These are phyloP conservation scores for Acanthamoeba polyphaga DNA, from an alignment of 208 protist genomes.

Conservation along the genomic window DNA sequence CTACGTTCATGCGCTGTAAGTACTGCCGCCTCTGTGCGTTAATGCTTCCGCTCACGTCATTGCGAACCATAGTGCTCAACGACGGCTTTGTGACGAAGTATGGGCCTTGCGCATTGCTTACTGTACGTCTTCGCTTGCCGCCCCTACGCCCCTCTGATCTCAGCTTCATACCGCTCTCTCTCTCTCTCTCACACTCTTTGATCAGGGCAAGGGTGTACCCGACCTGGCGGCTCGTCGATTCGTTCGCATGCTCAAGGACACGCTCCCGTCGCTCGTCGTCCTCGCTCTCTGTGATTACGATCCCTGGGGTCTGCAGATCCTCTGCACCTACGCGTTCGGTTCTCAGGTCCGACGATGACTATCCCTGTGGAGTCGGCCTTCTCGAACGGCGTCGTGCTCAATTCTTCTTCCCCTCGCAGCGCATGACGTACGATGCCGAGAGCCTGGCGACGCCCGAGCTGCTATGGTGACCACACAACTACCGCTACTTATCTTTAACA, in stretches of 20 bases:
- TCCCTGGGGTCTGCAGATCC: conserved; percentile 55
- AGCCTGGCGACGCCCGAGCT: conserved; percentile 53
- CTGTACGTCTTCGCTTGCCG: not conserved
- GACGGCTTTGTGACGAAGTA: conserved; percentile 34
- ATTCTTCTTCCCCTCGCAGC: not conserved
- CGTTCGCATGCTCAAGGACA: conserved; percentile 39
- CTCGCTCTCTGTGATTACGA: conserved; percentile 64
- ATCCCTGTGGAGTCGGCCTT: not conserved
- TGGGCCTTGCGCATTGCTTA: conserved; percentile 36
- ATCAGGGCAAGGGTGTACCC: conserved; percentile 67
- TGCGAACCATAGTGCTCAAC: conserved; percentile 37
- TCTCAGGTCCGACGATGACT: not conserved
- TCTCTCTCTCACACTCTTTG: not conserved
- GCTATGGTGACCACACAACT: not conserved
- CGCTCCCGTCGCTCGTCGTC: conserved; percentile 22
- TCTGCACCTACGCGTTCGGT: conserved; percentile 65
- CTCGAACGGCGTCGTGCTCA: not conserved
- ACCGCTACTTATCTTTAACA: no score
- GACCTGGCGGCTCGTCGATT: conserved; percentile 45
- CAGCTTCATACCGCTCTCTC: no score
- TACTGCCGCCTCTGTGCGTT: not conserved
- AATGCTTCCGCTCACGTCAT: not conserved
- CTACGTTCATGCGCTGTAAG: conserved; percentile 64
- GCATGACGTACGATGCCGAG: conserved; percentile 56
- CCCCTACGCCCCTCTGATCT: not conserved